Conservation (phyloP, 768 basidiomycete species). For the Collybia mongolica region DNA sequence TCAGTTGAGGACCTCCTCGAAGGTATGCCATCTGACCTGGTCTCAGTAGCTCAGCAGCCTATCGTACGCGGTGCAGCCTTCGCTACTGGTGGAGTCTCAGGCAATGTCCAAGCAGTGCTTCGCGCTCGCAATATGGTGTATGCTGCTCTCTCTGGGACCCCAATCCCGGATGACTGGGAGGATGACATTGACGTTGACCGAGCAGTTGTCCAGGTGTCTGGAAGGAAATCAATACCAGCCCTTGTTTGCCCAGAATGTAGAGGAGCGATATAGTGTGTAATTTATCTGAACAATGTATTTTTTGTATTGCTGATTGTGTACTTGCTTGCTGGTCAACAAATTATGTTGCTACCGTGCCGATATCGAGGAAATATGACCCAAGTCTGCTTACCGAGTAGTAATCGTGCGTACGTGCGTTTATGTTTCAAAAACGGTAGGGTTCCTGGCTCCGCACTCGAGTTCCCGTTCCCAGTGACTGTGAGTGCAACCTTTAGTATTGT, state of each 20-base stretch:
- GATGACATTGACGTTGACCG: conserved; percentile 15
- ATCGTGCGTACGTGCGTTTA: too few species aligned
- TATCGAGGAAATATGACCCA: not conserved
- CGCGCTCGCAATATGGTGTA: conserved; percentile 49
- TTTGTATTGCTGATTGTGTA: conserved; percentile 5
- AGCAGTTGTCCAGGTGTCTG: conserved; percentile 18
- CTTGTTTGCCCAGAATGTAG: conserved; percentile 42
- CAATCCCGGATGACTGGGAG: conserved; percentile 43
- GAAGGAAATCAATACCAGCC: conserved; percentile 18
- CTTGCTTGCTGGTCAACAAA: not conserved
- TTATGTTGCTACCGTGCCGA: not conserved
- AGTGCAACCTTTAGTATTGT: too few species aligned
- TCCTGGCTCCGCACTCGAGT: too few species aligned
- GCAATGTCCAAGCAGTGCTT: conserved; percentile 48
- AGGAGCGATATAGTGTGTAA: conserved; percentile 36
- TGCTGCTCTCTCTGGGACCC: conserved; percentile 23
- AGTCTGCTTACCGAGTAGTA: too few species aligned
- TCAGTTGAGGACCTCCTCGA: conserved; percentile 9
- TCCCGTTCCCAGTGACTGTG: too few species aligned
- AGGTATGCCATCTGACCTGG: conserved; percentile 34
- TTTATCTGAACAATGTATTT: not conserved
- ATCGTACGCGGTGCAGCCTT: conserved; percentile 47
- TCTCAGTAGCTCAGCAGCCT: conserved; percentile 48
- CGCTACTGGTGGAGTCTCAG: conserved; percentile 40
- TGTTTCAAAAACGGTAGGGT: too few species aligned